Evolutionary conservation across 169 alveolate species (phyloP), one percentile per base, ranked within the genome.

Genomic region (Plasmodium vinckei): DNA sequence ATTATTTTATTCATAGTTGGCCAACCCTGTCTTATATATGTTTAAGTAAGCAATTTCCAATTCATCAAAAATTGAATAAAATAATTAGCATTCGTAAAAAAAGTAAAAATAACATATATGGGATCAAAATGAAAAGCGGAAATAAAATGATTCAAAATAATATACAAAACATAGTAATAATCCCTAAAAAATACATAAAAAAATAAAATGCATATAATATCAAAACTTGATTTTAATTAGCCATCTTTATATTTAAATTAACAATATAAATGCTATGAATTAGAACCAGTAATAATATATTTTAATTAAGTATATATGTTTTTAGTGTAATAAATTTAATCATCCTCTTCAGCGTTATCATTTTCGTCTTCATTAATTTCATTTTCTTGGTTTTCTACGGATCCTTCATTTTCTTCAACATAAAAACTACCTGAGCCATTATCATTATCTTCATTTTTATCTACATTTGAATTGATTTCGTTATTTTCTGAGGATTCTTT

Each of bases 391-490:
- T 84, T 39, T 60, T 67, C 46, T 54, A 25, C 64, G 9, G 63
- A 44, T 53, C 65, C 73, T 1, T 82, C 84, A 19, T 67, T 82
- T 54, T 65, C 23, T 33, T 82, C 90, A 65, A 67, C 88, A 67
- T 75, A 75, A 42, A 56, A 57, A 44, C 77, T 70, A 47, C 61
- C 70, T 86, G 73, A 68, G n/a, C 61, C 77, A 44, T 72, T 73
- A 10, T 86, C 87, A 17, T 86, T 60, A 10, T 68, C 87, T 61
- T 75, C 88, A 39, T 23, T 57, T 39, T 59, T n/a, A 23, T 64
- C 56, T 15, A 23, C 39, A 17, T 53, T 71, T 53, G 57, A 57
- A 21, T 71, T 19, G 46, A 61, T 25, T 57, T 68, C 73, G 23
- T 46, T 46, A 59, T 68, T 57, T 67, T 82, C 79, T 6, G 15